Conservation (phyloP, 176 grass and related monocot genomes). For the Rhynchospora breviuscula region DNA sequence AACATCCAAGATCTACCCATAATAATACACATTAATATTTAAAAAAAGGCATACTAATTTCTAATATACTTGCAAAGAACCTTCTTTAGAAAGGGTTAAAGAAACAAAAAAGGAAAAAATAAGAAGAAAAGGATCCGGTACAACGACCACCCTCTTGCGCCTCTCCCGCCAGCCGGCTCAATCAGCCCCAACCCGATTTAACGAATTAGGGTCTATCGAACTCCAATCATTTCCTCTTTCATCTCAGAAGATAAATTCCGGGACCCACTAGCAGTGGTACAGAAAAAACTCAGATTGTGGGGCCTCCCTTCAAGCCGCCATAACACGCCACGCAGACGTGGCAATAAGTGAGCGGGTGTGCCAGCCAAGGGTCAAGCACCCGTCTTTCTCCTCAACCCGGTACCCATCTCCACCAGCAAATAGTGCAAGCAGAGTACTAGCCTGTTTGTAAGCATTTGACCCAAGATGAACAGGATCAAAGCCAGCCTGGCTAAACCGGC, state of each 20-base stretch:
- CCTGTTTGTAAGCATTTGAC: conserved; percentile 95
- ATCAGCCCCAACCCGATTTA: not conserved
- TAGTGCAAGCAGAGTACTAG: conserved; percentile 82
- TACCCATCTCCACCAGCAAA: conserved; percentile 87
- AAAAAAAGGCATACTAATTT: conserved; percentile 18
- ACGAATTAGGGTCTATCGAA: not conserved
- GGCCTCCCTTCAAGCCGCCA: conserved; percentile 23
- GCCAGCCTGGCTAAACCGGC: conserved; percentile 50
- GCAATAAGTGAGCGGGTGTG: conserved; percentile 84
- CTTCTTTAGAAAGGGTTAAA: conserved; percentile 11
- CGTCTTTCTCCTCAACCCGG: conserved; percentile 83
- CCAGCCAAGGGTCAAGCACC: conserved; percentile 89
- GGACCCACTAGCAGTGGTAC: not conserved
- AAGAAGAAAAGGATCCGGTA: conserved; percentile 5
- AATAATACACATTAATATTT: conserved; percentile 27
- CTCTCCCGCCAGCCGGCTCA: conserved; percentile 11
- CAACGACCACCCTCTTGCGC: conserved; percentile 9
- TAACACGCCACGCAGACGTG: conserved; percentile 78
- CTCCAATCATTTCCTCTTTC: not conserved
- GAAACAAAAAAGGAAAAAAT: not conserved
- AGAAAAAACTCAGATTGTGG: not conserved
- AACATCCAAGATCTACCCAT: conserved; percentile 21
- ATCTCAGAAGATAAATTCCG: not conserved
- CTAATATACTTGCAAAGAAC: conserved; percentile 27
- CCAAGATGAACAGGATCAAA: conserved; percentile 83